Evolutionary conservation across 192 early-diverging fungal genomes (phyloP), one percentile per base, ranked within the genome.

Genomic region (Coemansia sp.): DNA sequence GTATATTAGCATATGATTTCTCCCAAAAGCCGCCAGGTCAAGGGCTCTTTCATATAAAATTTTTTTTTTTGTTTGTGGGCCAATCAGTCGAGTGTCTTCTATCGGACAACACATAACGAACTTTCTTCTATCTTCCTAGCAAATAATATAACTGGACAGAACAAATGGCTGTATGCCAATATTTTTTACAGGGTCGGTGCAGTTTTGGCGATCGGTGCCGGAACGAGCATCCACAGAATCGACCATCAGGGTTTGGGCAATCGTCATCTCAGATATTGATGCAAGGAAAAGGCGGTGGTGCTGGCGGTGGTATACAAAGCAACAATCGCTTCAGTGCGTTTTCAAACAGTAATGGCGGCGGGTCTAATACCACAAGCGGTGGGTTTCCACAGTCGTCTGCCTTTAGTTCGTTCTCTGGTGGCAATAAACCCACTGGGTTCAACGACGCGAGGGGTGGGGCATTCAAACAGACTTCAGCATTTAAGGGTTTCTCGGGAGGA

Each of bases 141-240:
- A 53, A 53, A 14, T 2, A 53, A 53, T 44, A 16, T 44, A 44
- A 44, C 38, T 16, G 16, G 0, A 16, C 14, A 16, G 8, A 0
- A 34, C 10, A 52, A 58, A 78, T 78, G 70, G 14, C 58, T 1
- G 71, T 79, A 18, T 79, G 76, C 30, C 60, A 79, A 49, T 79
- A 73, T 60, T 90, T 86, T 65, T 74, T 78, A 51, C 76, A 85
- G 55, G 84, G 85, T 7, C 82, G 68, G 12, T 90, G 88, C 70
- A 74, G 48, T 23, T 84, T 79, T 49, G 88, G 88, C 32, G 72
- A 69, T 44, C 73, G 68, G 25, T 90, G 88, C 59, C 82, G 74
- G 5, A 78, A 82, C 55, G 81, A 84, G 54, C 88, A 90, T 58
- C 82, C 71, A 5, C 58, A 64, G 44, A 76, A 60, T 14, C 68